Evolutionary conservation across 768 basidiomycete species (phyloP).

Genomic region (Leccinum uliginosum): DNA sequence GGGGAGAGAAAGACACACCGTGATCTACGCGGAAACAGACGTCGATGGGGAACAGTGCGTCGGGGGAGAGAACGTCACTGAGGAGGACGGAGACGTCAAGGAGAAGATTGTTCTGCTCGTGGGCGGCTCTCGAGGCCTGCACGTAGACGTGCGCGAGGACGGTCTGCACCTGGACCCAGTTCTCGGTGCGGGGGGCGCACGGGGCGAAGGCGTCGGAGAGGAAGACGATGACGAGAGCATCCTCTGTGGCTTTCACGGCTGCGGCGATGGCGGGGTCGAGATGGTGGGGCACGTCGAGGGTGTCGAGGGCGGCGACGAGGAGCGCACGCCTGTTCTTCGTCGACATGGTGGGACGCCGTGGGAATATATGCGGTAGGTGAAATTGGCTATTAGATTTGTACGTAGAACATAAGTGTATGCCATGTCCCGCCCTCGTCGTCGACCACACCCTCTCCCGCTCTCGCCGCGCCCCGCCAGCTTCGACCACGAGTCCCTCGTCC

Average conservation of each 20-base stretch:
- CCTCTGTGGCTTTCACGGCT: conserved; percentile 41
- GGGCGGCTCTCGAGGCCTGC: conserved; percentile 73
- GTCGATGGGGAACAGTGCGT: conserved; percentile 35
- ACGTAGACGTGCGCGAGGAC: conserved; percentile 84
- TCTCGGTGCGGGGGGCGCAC: conserved; percentile 34
- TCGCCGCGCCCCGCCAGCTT: conserved; percentile 10
- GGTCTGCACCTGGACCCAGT: conserved; percentile 68
- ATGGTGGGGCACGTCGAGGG: conserved; percentile 49
- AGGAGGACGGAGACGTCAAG: conserved; percentile 79
- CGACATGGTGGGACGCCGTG: conserved; percentile 11
- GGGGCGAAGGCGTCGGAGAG: conserved; percentile 57
- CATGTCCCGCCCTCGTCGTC: background rate
- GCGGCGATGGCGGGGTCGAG: conserved; percentile 50
- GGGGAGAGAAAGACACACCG: conserved; percentile 32
- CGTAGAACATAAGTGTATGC: too few species aligned
- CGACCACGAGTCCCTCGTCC: conserved; percentile 14
- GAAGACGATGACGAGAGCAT: conserved; percentile 58
- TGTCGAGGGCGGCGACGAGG: conserved; percentile 52
- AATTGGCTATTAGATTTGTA: background rate
- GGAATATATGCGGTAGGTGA: background rate
- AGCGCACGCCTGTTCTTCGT: conserved; percentile 25
- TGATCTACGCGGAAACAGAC: conserved; percentile 42
- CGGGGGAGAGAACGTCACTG: conserved; percentile 45
- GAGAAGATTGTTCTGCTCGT: conserved; percentile 61
- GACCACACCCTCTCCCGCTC: background rate